phyloP scores from a whole-genome alignment of 352 stramenopile genomes.

The Globisporangium echinulatum region DNA sequence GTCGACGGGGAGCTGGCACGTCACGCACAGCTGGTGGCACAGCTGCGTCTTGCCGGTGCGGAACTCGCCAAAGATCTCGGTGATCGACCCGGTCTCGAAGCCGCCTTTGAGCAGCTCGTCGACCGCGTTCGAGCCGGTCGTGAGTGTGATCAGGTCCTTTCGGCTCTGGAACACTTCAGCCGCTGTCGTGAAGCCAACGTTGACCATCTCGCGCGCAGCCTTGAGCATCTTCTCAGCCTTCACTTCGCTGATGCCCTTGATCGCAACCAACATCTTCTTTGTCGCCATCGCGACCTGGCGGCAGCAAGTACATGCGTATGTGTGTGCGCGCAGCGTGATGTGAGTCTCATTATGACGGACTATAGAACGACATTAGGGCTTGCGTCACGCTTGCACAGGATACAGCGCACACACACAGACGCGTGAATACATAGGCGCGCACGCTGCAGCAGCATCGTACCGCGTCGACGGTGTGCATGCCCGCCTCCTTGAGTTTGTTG shows the following conservation, averaged over 20 bases:
- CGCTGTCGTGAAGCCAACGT: conserved; percentile 98
- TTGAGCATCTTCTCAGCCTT: conserved; percentile 99
- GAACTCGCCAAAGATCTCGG: conserved; percentile 99
- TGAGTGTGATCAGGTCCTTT: conserved; percentile 93
- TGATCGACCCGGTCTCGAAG: conserved; percentile 98
- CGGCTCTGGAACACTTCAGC: conserved; percentile 83
- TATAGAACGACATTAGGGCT: too few species aligned
- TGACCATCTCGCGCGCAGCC: conserved; percentile 94
- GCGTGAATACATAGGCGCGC: too few species aligned
- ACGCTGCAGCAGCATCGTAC: conserved; percentile 26
- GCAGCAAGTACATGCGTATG: background rate
- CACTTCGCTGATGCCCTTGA: conserved; percentile 99
- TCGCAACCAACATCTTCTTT: conserved; percentile 94
- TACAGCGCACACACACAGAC: too few species aligned
- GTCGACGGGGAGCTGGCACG: conserved; percentile 96
- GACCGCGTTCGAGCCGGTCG: conserved; percentile 88
- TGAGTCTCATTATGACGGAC: background rate
- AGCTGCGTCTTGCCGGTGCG: conserved; percentile 99
- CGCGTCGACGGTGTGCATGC: conserved; percentile 97
- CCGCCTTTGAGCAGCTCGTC: conserved; percentile 91
- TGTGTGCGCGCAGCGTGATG: too few species aligned
- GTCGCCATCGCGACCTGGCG: conserved; percentile 93
- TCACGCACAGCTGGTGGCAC: conserved; percentile 99
- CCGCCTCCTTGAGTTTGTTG: conserved; percentile 96
- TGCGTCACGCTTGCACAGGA: too few species aligned